A percentile compares a stretch with the other conserved stretches of the same genome.
Conservation (phyloP, 2,329 filamentous ascomycete species). For the Penicillium crustosum region DNA sequence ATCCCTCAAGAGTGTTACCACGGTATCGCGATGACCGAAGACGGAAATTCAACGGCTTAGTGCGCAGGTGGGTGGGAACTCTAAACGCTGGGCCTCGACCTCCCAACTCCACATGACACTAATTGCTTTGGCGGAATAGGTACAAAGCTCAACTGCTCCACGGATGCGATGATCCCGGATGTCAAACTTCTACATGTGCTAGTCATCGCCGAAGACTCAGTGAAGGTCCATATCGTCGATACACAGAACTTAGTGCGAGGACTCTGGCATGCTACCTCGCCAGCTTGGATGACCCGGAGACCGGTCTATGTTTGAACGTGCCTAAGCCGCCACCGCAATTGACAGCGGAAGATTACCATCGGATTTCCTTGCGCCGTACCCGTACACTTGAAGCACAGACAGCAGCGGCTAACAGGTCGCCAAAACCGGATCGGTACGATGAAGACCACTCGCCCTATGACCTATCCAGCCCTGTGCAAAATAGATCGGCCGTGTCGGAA, state of each 20-base stretch:
- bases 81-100: neutral
- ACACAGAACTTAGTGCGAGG: slow-evolving; percentile 77
- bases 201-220: slow-evolving; percentile 70
- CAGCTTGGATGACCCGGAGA: slow-evolving; percentile 73
- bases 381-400: slow-evolving; percentile 28
- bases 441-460: neutral
- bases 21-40: slow-evolving; percentile 44
- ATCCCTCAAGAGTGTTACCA: slow-evolving; percentile 38
- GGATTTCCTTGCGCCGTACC: slow-evolving; percentile 34
- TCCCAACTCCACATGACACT: slow-evolving; percentile 1
- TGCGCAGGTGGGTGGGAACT: slow-evolving; percentile 59
- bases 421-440: neutral
- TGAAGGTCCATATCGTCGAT: slow-evolving; percentile 70
- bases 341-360: slow-evolving; percentile 25
- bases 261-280: slow-evolving; percentile 78
- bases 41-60: slow-evolving; percentile 57
- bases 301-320: slow-evolving; percentile 62
- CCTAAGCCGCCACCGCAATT: slow-evolving; percentile 32
- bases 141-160: slow-evolving; percentile 79
- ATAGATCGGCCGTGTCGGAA: neutral
- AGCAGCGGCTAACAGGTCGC: slow-evolving; percentile 8
- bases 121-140: slow-evolving; percentile 44
- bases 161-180: slow-evolving; percentile 70
- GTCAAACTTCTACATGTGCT: slow-evolving; percentile 75
- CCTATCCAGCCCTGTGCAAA: neutral